phyloP scores from a whole-genome alignment of 495 filamentous ascomycete species.

The Aspergillus haitiensis region DNA sequence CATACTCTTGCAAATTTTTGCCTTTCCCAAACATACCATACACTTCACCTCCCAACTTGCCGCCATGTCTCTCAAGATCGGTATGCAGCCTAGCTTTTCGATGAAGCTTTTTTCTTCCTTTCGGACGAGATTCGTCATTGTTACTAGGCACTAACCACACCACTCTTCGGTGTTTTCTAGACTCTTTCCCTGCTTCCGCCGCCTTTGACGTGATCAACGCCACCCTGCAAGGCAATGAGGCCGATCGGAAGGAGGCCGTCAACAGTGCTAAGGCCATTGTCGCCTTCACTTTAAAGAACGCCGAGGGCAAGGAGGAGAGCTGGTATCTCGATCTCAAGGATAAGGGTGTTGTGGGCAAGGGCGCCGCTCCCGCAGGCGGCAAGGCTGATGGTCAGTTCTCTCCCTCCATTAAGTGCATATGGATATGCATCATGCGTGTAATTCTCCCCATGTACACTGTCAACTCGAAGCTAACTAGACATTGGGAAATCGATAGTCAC shows the following conservation, averaged over 20 bases:
- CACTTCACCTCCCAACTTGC: slow-evolving; percentile 24
- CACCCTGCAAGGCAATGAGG: slow-evolving; percentile 66
- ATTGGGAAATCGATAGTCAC: slow-evolving; percentile 60
- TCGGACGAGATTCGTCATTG: too few species aligned
- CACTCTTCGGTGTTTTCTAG: slow-evolving; percentile 43
- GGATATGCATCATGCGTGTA: not conserved
- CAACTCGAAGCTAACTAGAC: slow-evolving; percentile 13
- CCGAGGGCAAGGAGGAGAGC: slow-evolving; percentile 68
- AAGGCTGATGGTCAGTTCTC: slow-evolving; percentile 77
- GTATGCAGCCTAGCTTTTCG: slow-evolving; percentile 42
- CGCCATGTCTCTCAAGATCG: slow-evolving; percentile 82
- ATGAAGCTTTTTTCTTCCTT: too few species aligned
- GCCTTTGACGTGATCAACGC: slow-evolving; percentile 87
- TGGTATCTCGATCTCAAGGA: slow-evolving; percentile 97
- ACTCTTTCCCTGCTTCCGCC: slow-evolving; percentile 83
- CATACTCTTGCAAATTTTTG: slow-evolving; percentile 4
- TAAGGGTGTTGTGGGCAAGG: slow-evolving; percentile 78
- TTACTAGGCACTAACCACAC: slow-evolving; percentile 20
- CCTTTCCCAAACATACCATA: not conserved
- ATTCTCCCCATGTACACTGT: not conserved
- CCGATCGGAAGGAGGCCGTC: slow-evolving; percentile 82
- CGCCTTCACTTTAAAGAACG: slow-evolving; percentile 90
- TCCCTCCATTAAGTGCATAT: not conserved
- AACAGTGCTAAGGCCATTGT: slow-evolving; percentile 86
- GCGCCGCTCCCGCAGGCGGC: slow-evolving; percentile 60